Percentiles rank a stretch among this genome's conserved stretches.
phyloP scores from a whole-genome alignment of 179 eudicot genomes.

The Patellifolia procumbens region DNA sequence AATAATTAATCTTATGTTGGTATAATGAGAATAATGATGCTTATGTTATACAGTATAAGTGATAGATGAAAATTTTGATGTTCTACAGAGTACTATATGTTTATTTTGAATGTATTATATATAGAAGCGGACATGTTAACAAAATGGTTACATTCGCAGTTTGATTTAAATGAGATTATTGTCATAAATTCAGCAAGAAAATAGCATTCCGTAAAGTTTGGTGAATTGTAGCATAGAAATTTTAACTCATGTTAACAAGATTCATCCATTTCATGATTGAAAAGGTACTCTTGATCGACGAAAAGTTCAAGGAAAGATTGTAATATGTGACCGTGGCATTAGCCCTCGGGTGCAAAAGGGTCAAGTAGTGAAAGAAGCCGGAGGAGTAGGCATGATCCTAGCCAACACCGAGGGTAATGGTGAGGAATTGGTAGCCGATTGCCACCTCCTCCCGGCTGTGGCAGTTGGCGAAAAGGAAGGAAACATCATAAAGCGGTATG shows the following conservation, averaged over 20 bases:
- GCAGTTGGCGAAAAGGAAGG: slow-evolving; percentile 77
- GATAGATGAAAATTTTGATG: not conserved
- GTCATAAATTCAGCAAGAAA: not conserved
- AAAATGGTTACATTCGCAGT: too few species aligned
- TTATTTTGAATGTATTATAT: too few species aligned
- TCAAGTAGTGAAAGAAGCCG: slow-evolving; percentile 83
- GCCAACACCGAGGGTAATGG: slow-evolving; percentile 74
- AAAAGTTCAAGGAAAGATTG: slow-evolving; percentile 66
- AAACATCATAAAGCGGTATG: slow-evolving; percentile 53
- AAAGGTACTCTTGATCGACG: slow-evolving; percentile 60
- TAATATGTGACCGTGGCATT: slow-evolving; percentile 85
- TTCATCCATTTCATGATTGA: not conserved
- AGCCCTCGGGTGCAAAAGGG: slow-evolving; percentile 91
- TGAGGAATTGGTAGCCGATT: slow-evolving; percentile 85
- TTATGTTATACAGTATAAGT: too few species aligned
- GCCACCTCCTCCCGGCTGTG: slow-evolving; percentile 78
- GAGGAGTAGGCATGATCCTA: slow-evolving; percentile 86
- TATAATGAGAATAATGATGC: not conserved
- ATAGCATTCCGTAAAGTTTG: too few species aligned
- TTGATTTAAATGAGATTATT: not conserved
- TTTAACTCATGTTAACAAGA: not conserved
- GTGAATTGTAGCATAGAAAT: not conserved
- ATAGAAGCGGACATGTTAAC: too few species aligned
- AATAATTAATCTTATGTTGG: not conserved
- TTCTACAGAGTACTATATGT: too few species aligned